Evolutionary conservation across 2,329 filamentous ascomycete genomes (phyloP).

Genomic region (Aspergillus costaricaensis): DNA sequence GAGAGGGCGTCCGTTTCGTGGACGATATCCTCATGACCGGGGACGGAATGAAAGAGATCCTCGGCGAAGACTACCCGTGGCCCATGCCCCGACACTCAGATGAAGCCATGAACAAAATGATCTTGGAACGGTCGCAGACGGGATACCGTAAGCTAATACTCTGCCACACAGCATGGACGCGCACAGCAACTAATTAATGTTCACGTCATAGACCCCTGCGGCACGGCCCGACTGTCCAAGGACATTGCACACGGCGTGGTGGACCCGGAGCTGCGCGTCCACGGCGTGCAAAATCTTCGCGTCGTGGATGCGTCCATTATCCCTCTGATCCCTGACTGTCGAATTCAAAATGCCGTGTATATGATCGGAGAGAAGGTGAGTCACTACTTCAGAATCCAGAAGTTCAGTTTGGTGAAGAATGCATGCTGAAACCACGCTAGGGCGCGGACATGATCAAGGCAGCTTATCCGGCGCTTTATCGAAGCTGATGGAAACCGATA

Average conservation of each 20-base stretch:
- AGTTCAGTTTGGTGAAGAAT: no score
- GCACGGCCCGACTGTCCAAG: constrained; percentile 1
- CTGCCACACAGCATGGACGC: not conserved
- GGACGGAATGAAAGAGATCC: not conserved
- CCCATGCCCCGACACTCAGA: constrained; percentile 3
- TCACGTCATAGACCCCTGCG: not conserved
- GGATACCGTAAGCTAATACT: not conserved
- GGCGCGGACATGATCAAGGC: constrained; percentile 2
- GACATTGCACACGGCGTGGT: not conserved
- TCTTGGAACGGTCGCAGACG: not conserved
- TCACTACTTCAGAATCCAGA: no score
- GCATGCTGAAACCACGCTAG: not conserved
- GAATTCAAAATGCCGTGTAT: constrained; percentile 1
- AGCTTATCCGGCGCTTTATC: not conserved
- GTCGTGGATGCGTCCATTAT: constrained; percentile 5
- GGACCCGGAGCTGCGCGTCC: constrained; percentile 2
- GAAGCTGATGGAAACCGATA: not conserved
- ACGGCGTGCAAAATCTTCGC: not conserved
- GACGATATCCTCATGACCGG: constrained; percentile 1
- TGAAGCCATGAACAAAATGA: constrained; percentile 4
- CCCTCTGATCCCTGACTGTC: constrained; percentile 1
- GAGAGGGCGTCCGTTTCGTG: not conserved
- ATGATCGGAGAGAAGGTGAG: constrained; percentile 6
- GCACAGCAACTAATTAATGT: not conserved
- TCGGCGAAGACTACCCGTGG: not conserved